phyloP scores from a whole-genome alignment of 164 flowering plant species.

The Warburgia ugandensis region DNA sequence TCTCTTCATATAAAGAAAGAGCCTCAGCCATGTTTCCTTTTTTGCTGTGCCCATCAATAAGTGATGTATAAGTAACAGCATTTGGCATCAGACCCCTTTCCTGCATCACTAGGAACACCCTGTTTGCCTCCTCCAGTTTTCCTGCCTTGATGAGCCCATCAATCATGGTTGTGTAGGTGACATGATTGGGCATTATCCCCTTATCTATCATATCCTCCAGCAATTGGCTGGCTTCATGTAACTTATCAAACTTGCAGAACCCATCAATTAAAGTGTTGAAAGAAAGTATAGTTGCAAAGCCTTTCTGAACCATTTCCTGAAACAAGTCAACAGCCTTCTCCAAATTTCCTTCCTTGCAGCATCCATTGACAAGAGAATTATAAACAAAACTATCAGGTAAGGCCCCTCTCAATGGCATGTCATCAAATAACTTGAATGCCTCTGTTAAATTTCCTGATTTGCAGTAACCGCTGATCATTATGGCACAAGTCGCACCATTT shows the following conservation, averaged over 20 bases:
- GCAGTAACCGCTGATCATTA: slow-evolving; percentile 66
- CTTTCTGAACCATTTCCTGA: slow-evolving; percentile 41
- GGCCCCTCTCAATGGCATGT: slow-evolving; percentile 43
- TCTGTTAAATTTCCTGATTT: slow-evolving; percentile 41
- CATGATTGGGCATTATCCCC: slow-evolving; percentile 37
- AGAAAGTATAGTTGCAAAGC: slow-evolving; percentile 39
- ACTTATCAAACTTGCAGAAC: slow-evolving; percentile 42
- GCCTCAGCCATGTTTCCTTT: slow-evolving; percentile 32
- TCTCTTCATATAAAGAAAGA: slow-evolving; percentile 45
- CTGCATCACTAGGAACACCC: slow-evolving; percentile 49
- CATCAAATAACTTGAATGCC: slow-evolving; percentile 49
- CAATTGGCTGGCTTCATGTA: slow-evolving; percentile 33
- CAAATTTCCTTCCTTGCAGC: slow-evolving; percentile 47
- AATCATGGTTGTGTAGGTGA: slow-evolving; percentile 61
- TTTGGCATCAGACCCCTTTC: slow-evolving; percentile 41
- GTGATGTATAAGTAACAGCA: slow-evolving; percentile 48
- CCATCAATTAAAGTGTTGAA: slow-evolving; percentile 55
- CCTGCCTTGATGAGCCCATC: slow-evolving; percentile 47
- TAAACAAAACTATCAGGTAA: slow-evolving; percentile 46
- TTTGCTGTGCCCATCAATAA: slow-evolving; percentile 41
- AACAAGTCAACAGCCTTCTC: slow-evolving; percentile 52
- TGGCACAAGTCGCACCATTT: slow-evolving; percentile 44
- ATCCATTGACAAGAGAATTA: slow-evolving; percentile 50
- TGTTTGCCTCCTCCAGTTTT: slow-evolving; percentile 41
- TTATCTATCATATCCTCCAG: slow-evolving; percentile 39